Evolutionary conservation across 352 stramenopile genomes (phyloP).

Genomic region (Plasmopara muralis): DNA sequence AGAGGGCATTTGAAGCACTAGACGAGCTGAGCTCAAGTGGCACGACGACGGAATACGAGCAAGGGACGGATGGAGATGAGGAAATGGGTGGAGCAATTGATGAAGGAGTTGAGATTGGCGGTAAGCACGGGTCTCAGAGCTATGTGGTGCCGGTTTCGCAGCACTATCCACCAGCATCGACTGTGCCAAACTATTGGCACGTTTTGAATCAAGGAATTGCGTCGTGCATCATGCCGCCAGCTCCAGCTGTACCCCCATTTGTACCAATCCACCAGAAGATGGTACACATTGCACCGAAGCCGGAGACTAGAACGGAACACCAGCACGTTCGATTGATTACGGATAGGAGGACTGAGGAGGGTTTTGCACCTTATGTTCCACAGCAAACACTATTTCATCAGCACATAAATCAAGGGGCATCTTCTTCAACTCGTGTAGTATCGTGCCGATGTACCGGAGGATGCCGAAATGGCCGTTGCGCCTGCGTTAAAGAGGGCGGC

Average conservation of each 20-base stretch:
- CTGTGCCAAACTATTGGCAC: conserved; percentile 84
- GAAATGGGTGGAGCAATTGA: conserved; percentile 33
- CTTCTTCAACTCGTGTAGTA: conserved; percentile 27
- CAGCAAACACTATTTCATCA: conserved; percentile 9
- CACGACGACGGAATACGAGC: conserved; percentile 7
- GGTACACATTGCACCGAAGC: conserved; percentile 76
- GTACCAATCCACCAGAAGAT: conserved; percentile 28
- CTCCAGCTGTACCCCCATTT: conserved; percentile 23
- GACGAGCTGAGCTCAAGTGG: conserved; percentile 33
- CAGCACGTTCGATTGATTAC: conserved; percentile 5
- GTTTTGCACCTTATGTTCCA: conserved; percentile 1
- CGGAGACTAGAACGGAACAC: conserved; percentile 22
- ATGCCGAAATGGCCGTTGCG: conserved; percentile 74
- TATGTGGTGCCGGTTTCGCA: conserved; percentile 9
- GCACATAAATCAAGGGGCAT: not conserved
- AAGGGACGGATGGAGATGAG: conserved; percentile 21
- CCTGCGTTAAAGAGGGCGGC: conserved; percentile 74
- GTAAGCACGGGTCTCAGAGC: conserved; percentile 15
- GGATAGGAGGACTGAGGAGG: conserved; percentile 13
- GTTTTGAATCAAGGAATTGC: conserved; percentile 66
- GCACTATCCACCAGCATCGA: conserved; percentile 62
- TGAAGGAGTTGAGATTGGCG: conserved; percentile 12
- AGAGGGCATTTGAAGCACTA: conserved; percentile 63
- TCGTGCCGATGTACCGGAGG: conserved; percentile 76
- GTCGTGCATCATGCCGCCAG: conserved; percentile 19